Conservation (phyloP, 2,329 filamentous ascomycete species). For the Aspergillus ruber region DNA sequence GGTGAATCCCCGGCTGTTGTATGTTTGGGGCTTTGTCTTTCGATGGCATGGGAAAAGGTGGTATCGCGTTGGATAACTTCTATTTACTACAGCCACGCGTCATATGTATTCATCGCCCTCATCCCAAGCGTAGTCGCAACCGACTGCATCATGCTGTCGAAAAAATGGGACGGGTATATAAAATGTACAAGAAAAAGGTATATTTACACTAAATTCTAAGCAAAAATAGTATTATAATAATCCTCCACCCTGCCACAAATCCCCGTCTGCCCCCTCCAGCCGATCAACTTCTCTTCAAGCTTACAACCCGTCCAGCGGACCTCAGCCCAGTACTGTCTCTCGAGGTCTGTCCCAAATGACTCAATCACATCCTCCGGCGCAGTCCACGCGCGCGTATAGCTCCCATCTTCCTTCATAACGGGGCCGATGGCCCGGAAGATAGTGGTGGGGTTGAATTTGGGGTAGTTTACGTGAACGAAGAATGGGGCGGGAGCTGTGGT, state of each 20-base stretch:
- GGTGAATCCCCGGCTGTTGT: no score
- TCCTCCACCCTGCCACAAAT: constrained; percentile 27
- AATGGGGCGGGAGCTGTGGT: constrained; percentile 24
- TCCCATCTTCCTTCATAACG: constrained; percentile 24
- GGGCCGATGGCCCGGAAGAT: constrained; percentile 24
- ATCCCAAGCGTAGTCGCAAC: no score
- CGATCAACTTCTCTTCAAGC: constrained; percentile 26
- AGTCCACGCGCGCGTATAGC: constrained; percentile 29
- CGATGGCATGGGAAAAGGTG: no score
- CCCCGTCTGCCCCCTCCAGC: constrained; percentile 26
- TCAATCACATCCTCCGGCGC: constrained; percentile 22
- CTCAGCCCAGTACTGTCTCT: constrained; percentile 33
- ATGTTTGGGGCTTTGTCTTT: no score
- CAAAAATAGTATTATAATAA: constrained; percentile 32
- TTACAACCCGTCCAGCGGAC: constrained; percentile 34
- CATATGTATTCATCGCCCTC: no score
- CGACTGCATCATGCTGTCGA: no score
- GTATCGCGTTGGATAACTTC: no score
- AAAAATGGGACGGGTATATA: no score
- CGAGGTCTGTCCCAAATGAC: constrained; percentile 30
- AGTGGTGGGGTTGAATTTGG: constrained; percentile 35
- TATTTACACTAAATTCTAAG: not conserved
- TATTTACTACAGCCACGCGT: no score
- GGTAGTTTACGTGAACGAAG: constrained; percentile 36
- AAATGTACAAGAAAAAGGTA: no score